phyloP scores from a whole-genome alignment of 2,329 filamentous ascomycete species.

The Penicillium griseofulvum region DNA sequence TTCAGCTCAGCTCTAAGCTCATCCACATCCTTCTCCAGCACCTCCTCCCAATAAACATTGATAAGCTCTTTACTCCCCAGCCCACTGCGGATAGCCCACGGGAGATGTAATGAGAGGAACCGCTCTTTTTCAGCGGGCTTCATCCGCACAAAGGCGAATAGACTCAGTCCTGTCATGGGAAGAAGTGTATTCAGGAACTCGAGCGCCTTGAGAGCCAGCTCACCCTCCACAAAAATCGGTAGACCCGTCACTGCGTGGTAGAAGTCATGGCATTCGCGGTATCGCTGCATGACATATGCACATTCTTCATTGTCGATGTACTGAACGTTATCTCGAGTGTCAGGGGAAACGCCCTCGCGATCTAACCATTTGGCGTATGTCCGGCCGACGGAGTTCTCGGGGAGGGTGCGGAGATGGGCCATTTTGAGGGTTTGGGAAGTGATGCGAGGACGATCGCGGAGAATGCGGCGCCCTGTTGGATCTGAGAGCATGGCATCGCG shows the following conservation, averaged over 20 bases:
- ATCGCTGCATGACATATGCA: slow-evolving; percentile 97
- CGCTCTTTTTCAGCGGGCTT: slow-evolving; percentile 62
- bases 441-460: slow-evolving; percentile 84
- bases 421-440: slow-evolving; percentile 70
- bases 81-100: slow-evolving; percentile 88
- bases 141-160: slow-evolving; percentile 67
- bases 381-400: slow-evolving; percentile 70
- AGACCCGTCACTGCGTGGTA: slow-evolving; percentile 92
- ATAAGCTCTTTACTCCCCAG: slow-evolving; percentile 74
- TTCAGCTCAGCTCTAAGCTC: slow-evolving; percentile 71
- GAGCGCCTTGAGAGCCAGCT: slow-evolving; percentile 95
- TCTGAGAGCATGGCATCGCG: slow-evolving; percentile 85
- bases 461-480: slow-evolving; percentile 82
- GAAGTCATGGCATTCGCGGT: slow-evolving; percentile 96
- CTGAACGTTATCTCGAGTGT: slow-evolving; percentile 76
- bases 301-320: slow-evolving; percentile 96
- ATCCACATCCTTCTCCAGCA: slow-evolving; percentile 77
- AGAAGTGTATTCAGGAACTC: slow-evolving; percentile 93
- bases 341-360: slow-evolving; percentile 85
- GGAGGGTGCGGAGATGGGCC: slow-evolving; percentile 67
- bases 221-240: slow-evolving; percentile 88
- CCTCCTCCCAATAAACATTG: slow-evolving; percentile 97
- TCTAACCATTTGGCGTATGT: slow-evolving; percentile 91
- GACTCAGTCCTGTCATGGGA: slow-evolving; percentile 88
- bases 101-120: slow-evolving; percentile 67